These are phyloP conservation scores for Rusavskia elegans DNA, from an alignment of 495 filamentous ascomycete genomes.

Conservation along the genomic window DNA sequence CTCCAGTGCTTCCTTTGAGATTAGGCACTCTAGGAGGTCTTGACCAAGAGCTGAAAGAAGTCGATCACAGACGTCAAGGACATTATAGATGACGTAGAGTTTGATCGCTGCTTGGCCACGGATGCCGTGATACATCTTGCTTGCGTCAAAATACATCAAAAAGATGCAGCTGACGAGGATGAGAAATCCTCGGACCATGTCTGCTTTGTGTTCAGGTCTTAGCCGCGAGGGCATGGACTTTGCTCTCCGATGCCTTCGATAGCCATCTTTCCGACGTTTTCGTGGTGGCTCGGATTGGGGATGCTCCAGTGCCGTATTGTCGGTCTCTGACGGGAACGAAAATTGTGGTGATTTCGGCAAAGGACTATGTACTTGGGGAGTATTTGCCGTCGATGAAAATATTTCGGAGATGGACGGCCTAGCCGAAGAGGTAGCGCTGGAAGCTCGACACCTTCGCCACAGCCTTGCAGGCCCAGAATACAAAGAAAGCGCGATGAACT, in stretches of 20 bases:
- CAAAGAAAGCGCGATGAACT: conserved; percentile 55
- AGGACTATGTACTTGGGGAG: background rate
- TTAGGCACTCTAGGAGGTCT: conserved; percentile 90
- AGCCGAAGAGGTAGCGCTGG: background rate
- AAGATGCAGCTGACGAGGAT: conserved; percentile 70
- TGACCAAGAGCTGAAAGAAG: conserved; percentile 83
- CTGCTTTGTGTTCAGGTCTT: conserved; percentile 80
- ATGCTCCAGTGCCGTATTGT: background rate
- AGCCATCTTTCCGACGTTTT: conserved; percentile 14
- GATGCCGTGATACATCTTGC: conserved; percentile 96
- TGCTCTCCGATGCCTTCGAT: conserved; percentile 51
- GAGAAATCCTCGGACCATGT: conserved; percentile 77
- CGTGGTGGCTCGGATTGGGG: conserved; percentile 3
- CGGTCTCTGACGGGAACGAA: background rate
- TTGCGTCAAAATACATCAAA: conserved; percentile 87
- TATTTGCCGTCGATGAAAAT: background rate
- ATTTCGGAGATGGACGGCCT: background rate
- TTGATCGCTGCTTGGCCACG: conserved; percentile 94
- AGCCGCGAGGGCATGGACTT: conserved; percentile 74
- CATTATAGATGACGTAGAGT: conserved; percentile 95
- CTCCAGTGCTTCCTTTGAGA: conserved; percentile 81
- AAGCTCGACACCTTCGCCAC: conserved; percentile 42
- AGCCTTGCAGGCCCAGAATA: conserved; percentile 59
- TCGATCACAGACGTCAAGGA: conserved; percentile 77
- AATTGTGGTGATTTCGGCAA: background rate